Conservation (phyloP, 148 eudicot genomes). For the Rhododendron williamsianum region DNA sequence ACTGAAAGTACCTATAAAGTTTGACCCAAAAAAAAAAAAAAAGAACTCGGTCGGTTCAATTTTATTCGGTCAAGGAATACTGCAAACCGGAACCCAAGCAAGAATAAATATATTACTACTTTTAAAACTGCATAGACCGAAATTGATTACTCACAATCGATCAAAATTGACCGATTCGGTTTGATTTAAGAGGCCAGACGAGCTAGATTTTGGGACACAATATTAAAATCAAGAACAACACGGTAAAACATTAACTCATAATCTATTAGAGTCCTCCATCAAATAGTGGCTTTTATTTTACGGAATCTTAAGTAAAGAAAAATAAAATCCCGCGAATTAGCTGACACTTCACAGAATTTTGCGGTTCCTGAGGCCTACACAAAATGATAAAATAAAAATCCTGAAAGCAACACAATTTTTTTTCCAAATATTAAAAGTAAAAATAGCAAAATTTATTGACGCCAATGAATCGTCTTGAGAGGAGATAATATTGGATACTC, state of each 20-base stretch:
- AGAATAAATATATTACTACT: too few relatives aligned
- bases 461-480: too few relatives aligned
- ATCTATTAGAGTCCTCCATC: too few relatives aligned
- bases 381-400: not conserved
- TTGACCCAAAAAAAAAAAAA: too few relatives aligned
- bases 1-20: too few relatives aligned
- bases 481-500: not conserved
- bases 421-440: not conserved
- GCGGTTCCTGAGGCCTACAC: not conserved
- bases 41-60: too few relatives aligned
- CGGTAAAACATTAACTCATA: too few relatives aligned
- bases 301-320: too few relatives aligned
- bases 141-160: not conserved
- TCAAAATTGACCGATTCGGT: not conserved
- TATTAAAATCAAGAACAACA: too few relatives aligned
- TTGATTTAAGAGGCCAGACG: not conserved
- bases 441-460: not conserved
- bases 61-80: not conserved
- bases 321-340: not conserved
- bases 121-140: not conserved
- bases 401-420: not conserved
- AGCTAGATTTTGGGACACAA: too few relatives aligned
- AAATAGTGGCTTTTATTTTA: too few relatives aligned
- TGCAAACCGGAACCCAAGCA: not conserved
- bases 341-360: not conserved